Evolutionary conservation across 2,329 filamentous ascomycete genomes (phyloP), one percentile per base, ranked within the genome.

Genomic region (Penicillium sp.): DNA sequence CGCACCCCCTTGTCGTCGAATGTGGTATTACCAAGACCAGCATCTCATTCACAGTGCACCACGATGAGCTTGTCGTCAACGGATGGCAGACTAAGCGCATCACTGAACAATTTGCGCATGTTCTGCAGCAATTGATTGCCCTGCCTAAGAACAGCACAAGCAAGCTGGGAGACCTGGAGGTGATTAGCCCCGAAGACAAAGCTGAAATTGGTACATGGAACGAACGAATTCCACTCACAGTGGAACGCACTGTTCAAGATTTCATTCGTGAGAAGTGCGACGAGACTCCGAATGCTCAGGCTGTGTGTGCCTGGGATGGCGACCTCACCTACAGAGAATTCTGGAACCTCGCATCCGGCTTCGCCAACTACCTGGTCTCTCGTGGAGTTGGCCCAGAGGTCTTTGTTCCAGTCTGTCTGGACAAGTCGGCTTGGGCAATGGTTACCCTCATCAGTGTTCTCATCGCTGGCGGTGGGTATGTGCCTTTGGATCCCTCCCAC

Each of bases 1-100:
- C 79, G 1, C 87, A 88, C 67, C 81, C 85, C 1, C 80, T 89
- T 33, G 88, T 89, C 77, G 73, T 89, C 21, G 86, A 88, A 42
- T 89, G 86, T 69, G 85, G 82, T 4, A 73, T 88, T 6, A 67
- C 63, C 0, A 81, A 84, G 37, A 76, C 80, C 2, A 76, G 79
- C 1, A 83, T 88, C 67, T 71, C 82, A 17, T 76, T 86, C 56
- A 86, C 85, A 75, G 85, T 85, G 0, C 86, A 86, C 64, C 88
- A 88, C 64, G 86, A 89, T 66, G 85, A 84, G 23, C 81, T 82
- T n/a, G 80, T 82, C 0, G 81, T 89, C 19, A 75, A 76, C 19
- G 77, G 74, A 33, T 71, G 75, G 25, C 78, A 81, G 19, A 83
- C 87, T 73, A 75, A 86, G 64, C 76, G 78, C 33, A 80, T 85